Evolutionary conservation across 768 basidiomycete genomes (phyloP), one percentile per base, ranked within the genome.

Genomic region (Megacollybia marginata): DNA sequence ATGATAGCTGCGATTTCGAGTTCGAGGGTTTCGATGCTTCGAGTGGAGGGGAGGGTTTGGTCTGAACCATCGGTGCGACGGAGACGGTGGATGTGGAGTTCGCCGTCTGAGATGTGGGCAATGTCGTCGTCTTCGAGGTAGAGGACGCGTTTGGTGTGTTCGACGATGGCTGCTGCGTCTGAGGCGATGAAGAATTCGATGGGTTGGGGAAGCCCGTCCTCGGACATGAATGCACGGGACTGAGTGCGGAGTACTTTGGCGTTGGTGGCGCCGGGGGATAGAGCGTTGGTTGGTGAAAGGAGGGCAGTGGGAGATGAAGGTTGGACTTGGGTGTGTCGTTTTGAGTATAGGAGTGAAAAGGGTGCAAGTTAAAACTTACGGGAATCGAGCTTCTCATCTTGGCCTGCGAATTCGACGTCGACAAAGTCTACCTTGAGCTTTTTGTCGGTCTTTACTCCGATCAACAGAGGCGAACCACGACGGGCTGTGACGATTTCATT

Each of bases 101-200:
- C 92, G 58, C 96, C 96, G 51, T 95, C 89, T 49, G 89, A 75
- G 56, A 99, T 92, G 70, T 98, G 96, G 6, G 96, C 96, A 63
- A 99, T 95, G 62, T 99, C 96, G 64, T 98, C 93, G 60, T 98
- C 96, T 69, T 98, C 94, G 52, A 98, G 87, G 69, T 98, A 98
- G 32, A 99, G 82, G 33, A 99, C 96, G 46, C 94, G 88, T 69
- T 98, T 98, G 52, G 96, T 99, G 78, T 98, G 95, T 68, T 99
- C 96, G 57, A 99, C 82, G 59, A 99, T 85, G 48, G 96, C 96
- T 20, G 89, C 72, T 20, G 96, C 96, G 60, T 99, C 96, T 2
- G 95, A 98, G 6, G 96, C 96, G 59, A 99, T 88, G 74, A 98
- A 98, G 77, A 94, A 99, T 63, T 99, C 96, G 69, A 99, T 99